These are phyloP conservation scores for Pachysandra terminalis DNA, from an alignment of 164 flowering plant genomes.

Conservation along the genomic window DNA sequence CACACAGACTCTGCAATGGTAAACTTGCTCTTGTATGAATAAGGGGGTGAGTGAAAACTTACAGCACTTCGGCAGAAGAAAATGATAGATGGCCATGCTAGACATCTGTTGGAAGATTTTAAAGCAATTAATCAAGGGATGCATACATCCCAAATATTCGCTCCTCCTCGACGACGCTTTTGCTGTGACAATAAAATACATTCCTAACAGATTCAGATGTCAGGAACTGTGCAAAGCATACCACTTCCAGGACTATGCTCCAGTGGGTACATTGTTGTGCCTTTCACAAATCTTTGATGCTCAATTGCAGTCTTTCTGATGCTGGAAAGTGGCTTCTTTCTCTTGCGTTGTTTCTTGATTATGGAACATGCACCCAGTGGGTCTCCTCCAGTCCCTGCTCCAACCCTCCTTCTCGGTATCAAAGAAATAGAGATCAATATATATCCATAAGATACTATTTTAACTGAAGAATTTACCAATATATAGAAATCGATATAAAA, in stretches of 20 bases:
- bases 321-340: slow-evolving; percentile 23
- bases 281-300: slow-evolving; percentile 63
- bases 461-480: background rate
- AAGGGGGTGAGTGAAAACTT: background rate
- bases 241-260: slow-evolving; percentile 80
- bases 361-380: slow-evolving; percentile 71
- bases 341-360: slow-evolving; percentile 40
- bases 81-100: background rate
- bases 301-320: slow-evolving; percentile 57
- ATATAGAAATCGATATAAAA: too few species aligned
- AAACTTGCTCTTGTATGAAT: too few species aligned
- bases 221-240: slow-evolving; percentile 62
- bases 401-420: slow-evolving; percentile 45
- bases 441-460: background rate
- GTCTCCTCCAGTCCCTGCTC: slow-evolving; percentile 66
- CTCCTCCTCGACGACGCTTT: background rate
- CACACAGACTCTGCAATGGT: too few species aligned
- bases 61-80: background rate
- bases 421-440: background rate
- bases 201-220: slow-evolving; percentile 14
- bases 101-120: background rate
- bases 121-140: background rate
- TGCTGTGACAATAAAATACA: background rate
- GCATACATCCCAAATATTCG: too few species aligned
- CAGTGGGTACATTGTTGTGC: slow-evolving; percentile 82